A percentile compares a stretch with the other conserved stretches of the same genome.
These are phyloP conservation scores for Naganishia vaughanmartiniae DNA, from an alignment of 768 basidiomycete species.

Conservation along the genomic window DNA sequence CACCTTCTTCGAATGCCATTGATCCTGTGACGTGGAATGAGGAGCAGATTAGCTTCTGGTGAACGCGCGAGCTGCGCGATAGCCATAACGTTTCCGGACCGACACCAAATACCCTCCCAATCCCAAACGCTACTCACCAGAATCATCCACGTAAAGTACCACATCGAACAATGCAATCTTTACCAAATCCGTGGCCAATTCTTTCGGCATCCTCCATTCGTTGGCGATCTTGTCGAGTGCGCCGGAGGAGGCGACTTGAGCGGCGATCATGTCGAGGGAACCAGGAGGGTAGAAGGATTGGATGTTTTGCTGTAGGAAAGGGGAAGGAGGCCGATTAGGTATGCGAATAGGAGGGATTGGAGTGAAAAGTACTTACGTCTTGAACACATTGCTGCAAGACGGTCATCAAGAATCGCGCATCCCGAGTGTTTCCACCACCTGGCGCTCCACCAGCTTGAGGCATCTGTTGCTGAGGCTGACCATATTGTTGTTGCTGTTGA, in stretches of 20 bases:
- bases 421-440: slow-evolving; percentile 35
- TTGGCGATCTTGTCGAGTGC: slow-evolving; percentile 49
- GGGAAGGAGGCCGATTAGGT: not conserved
- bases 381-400: slow-evolving; percentile 50
- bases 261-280: slow-evolving; percentile 52
- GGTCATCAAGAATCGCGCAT: slow-evolving; percentile 39
- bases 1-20: slow-evolving; percentile 28
- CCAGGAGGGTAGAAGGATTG: slow-evolving; percentile 54
- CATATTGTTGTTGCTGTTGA: slow-evolving; percentile 23
- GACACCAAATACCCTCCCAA: no score
- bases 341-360: not conserved
- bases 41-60: not conserved
- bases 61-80: no score
- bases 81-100: no score
- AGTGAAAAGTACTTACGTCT: slow-evolving; percentile 44
- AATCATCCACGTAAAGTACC: slow-evolving; percentile 37
- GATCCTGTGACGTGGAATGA: slow-evolving; percentile 5
- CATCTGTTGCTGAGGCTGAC: slow-evolving; percentile 24
- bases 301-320: slow-evolving; percentile 49
- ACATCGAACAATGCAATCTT: slow-evolving; percentile 54
- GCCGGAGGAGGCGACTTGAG: slow-evolving; percentile 50
- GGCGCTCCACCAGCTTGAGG: slow-evolving; percentile 28
- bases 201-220: slow-evolving; percentile 52
- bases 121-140: slow-evolving; percentile 8
- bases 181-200: slow-evolving; percentile 54